phyloP scores from a whole-genome alignment of 306 rosid genomes.

The Pterocarpus macrocarpus region DNA sequence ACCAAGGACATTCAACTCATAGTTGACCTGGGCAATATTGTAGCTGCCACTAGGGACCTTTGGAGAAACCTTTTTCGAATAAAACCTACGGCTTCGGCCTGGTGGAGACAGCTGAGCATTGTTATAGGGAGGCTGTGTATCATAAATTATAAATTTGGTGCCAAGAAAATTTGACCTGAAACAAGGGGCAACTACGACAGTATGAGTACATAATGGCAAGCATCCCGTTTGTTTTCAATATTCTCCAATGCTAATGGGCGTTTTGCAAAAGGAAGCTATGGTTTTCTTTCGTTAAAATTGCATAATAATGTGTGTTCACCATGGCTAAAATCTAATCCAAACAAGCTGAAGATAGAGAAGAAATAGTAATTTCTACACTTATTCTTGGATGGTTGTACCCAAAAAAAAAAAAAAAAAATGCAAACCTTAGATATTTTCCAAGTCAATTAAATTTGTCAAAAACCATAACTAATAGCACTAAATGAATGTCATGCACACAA shows the following conservation, averaged over 20 bases:
- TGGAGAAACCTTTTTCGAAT: slow-evolving; percentile 92
- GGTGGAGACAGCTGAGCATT: slow-evolving; percentile 75
- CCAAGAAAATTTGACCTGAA: slow-evolving; percentile 97
- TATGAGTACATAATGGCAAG: not conserved
- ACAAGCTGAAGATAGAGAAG: not conserved
- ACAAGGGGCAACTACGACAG: slow-evolving; percentile 15
- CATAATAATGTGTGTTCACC: too few species aligned
- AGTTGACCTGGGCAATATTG: slow-evolving; percentile 87
- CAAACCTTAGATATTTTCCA: not conserved
- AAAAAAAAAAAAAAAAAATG: not conserved
- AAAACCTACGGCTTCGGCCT: slow-evolving; percentile 86
- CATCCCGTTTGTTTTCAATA: too few species aligned
- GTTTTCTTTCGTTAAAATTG: too few species aligned
- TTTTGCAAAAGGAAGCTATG: too few species aligned
- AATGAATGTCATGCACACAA: not conserved
- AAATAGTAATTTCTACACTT: not conserved
- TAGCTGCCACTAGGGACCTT: slow-evolving; percentile 93
- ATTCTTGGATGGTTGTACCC: not conserved
- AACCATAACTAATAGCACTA: not conserved
- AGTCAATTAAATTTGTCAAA: not conserved
- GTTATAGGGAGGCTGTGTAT: slow-evolving; percentile 89
- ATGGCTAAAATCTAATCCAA: too few species aligned
- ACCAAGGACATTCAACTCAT: slow-evolving; percentile 93
- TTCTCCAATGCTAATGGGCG: too few species aligned
- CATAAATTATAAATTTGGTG: slow-evolving; percentile 93